These are phyloP conservation scores for Talaromyces thailandensis DNA, from an alignment of 495 filamentous ascomycete species.

Conservation along the genomic window DNA sequence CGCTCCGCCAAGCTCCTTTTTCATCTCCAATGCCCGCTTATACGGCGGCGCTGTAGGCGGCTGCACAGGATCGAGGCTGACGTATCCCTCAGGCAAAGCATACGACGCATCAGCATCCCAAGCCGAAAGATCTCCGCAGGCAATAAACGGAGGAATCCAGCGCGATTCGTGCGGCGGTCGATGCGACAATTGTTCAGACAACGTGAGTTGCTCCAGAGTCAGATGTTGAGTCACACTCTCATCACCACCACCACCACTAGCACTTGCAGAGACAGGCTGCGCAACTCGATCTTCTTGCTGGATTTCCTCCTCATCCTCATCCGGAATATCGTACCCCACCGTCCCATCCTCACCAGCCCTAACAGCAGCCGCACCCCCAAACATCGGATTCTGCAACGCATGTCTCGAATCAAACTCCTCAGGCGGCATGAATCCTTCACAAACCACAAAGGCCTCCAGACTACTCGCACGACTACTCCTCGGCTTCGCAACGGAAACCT, in stretches of 20 bases:
- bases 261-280: neutral
- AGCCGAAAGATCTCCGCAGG: conserved; percentile 89
- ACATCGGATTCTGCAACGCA: conserved; percentile 37
- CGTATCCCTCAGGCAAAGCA: conserved; percentile 64
- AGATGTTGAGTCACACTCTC: neutral
- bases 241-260: neutral
- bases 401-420: conserved; percentile 22
- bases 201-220: conserved; percentile 1
- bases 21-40: conserved; percentile 77
- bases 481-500: conserved; percentile 86
- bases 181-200: neutral
- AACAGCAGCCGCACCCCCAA: conserved; percentile 29
- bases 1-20: conserved; percentile 64
- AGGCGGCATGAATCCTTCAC: conserved; percentile 68
- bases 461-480: conserved; percentile 87
- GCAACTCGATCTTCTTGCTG: neutral
- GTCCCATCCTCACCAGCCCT: conserved; percentile 48
- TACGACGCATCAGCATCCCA: conserved; percentile 95
- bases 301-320: conserved; percentile 32
- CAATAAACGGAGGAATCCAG: conserved; percentile 92
- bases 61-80: conserved; percentile 86
- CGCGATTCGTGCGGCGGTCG: conserved; percentile 18
- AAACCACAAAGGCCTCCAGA: conserved; percentile 93
- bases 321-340: conserved; percentile 49
- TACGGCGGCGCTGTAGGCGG: conserved; percentile 95